These are phyloP conservation scores for Ceratocystis papillata DNA, from an alignment of 2,329 filamentous ascomycete species.

Conservation along the genomic window DNA sequence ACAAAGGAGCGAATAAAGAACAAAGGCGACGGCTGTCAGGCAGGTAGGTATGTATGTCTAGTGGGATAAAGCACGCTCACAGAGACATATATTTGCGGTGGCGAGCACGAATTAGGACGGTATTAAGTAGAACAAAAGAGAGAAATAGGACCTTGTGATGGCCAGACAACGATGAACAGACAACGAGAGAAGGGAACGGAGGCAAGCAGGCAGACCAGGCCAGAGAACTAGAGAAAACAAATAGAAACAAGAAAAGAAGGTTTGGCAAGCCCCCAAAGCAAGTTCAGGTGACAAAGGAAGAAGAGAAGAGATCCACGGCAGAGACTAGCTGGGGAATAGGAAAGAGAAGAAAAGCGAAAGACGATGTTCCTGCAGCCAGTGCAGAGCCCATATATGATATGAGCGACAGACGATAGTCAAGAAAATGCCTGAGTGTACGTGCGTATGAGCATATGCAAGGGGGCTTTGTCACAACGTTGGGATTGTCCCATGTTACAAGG, in stretches of 20 bases:
- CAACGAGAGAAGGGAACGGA: slow-evolving; percentile 6
- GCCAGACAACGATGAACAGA: not conserved
- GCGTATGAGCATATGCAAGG: not conserved
- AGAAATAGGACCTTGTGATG: no score
- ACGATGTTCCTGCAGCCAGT: not conserved
- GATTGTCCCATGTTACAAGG: slow-evolving; percentile 9
- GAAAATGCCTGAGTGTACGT: no score
- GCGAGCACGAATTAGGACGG: not conserved
- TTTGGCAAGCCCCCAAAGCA: not conserved
- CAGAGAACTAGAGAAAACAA: slow-evolving; percentile 2
- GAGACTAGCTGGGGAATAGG: not conserved
- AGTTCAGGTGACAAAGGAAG: not conserved
- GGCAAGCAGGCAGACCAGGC: slow-evolving; percentile 11
- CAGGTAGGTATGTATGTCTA: not conserved
- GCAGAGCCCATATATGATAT: not conserved
- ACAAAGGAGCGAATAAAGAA: slow-evolving; percentile 1
- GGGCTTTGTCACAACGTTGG: not conserved
- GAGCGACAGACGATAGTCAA: not conserved
- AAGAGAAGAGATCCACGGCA: not conserved
- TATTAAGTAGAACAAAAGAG: slow-evolving; percentile 9
- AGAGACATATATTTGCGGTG: not conserved
- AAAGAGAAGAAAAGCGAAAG: not conserved
- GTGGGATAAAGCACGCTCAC: not conserved
- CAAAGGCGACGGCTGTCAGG: not conserved
- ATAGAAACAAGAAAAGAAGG: not conserved